Base-by-base conservation (phyloP, 2,329 filamentous ascomycete species). In the Venturia carpophila region DNA sequence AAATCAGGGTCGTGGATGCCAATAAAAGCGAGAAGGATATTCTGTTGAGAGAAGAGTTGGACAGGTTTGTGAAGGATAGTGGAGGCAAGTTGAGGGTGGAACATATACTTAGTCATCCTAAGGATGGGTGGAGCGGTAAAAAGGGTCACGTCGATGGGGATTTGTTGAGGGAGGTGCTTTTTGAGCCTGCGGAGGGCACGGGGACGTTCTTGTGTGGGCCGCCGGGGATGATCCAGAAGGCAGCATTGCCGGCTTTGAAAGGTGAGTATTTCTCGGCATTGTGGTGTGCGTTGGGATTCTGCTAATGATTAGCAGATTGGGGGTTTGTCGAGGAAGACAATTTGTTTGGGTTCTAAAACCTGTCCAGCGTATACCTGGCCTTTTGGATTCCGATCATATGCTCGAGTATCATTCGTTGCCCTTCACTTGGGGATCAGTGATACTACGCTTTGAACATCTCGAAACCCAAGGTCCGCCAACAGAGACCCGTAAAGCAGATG, bases 151-250 rank as follows among this genome's bases (percentile, higher is more conserved):
- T 81, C 1, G 73, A 78, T 68, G 74, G 67, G 27, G 74, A 77
- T 1, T 71, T 79, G 6, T 72, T 82, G 47, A 76, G 74, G 69
- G 67, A 76, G 62, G 71, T 70, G 60, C 67, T 79, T 39, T 82
- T 81, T 69, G 67, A 71, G 56, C 80, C 81, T 0, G 72, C 67
- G 0, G 72, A 79, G 45, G 73, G 72, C 3, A 77, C 71, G 30
- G 78, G 78, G 1, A 77, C 76, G 4, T 78, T 84, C 41, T 69
- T 83, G 45, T 84, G 80, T 69, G 80, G 82, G 0, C 80, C 79
- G 45, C 79, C 79, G 5, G 73, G 73, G 1, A 79, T 83, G 78
- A 82, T 83, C 62, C 76, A 80, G 69, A 81, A 80, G 68, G 79
- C 78, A n/a, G 80, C 76, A 1, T 68, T 83, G 69, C 80, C 80